These are phyloP conservation scores for Hypoxylon crocopeplum DNA, from an alignment of 495 filamentous ascomycete genomes.

Conservation along the genomic window DNA sequence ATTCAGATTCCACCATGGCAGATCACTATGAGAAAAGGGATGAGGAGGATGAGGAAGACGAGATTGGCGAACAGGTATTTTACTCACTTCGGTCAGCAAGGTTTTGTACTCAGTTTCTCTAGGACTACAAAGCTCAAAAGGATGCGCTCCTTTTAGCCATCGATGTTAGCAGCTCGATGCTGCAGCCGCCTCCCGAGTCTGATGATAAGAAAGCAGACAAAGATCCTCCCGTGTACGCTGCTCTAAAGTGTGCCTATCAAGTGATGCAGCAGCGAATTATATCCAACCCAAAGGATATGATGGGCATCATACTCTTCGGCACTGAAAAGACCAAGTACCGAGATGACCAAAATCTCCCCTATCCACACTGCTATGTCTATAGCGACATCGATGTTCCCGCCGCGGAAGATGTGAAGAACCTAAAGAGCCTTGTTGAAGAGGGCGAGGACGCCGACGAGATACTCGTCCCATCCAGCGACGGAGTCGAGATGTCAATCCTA, in stretches of 20 bases:
- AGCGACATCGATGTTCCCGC: conserved; percentile 87
- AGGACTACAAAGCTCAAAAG: conserved; percentile 92
- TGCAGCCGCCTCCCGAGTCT: conserved; percentile 66
- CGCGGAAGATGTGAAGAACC: conserved; percentile 81
- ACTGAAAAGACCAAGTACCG: conserved; percentile 86
- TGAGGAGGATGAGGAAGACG: conserved; percentile 76
- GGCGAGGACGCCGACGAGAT: conserved; percentile 73
- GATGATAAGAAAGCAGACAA: conserved; percentile 74
- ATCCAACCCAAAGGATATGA: conserved; percentile 95
- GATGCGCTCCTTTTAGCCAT: conserved; percentile 98
- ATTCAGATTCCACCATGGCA: conserved; percentile 42
- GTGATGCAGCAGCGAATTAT: conserved; percentile 99
- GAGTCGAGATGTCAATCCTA: conserved; percentile 84
- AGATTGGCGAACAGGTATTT: conserved; percentile 62
- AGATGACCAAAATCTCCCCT: conserved; percentile 71
- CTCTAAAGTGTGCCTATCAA: conserved; percentile 91
- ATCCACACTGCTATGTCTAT: conserved; percentile 92
- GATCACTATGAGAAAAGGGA: conserved; percentile 57
- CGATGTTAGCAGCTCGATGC: conserved; percentile 91
- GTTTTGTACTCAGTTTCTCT: not conserved
- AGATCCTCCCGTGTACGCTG: conserved; percentile 77
- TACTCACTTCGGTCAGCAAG: not conserved
- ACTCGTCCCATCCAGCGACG: conserved; percentile 71
- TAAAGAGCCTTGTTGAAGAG: conserved; percentile 76
- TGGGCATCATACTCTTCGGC: conserved; percentile 93